Percentiles rank a stretch among this genome's conserved stretches.
phyloP scores from a whole-genome alignment of 2,329 filamentous ascomycete genomes.

The Phaeosphaeriaceae sp. region DNA sequence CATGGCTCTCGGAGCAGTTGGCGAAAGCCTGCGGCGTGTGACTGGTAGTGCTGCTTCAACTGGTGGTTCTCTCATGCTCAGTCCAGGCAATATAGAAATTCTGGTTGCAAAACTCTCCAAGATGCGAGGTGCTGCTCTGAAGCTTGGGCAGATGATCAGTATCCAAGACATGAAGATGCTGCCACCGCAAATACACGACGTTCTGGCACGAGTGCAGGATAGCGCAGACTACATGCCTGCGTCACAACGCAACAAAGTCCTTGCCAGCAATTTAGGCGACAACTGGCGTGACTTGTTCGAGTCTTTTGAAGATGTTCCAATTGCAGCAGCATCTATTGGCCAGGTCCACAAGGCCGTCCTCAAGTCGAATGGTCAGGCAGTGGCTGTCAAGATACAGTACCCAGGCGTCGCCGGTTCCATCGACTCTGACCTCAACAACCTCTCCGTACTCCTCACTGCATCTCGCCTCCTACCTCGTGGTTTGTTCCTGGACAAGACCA shows the following conservation, averaged over 20 bases:
- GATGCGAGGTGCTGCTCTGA: conserved; percentile 96
- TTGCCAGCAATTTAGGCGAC: conserved; percentile 77
- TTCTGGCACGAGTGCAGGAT: conserved; percentile 93
- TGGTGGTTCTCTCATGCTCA: conserved; percentile 83
- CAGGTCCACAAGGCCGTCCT: conserved; percentile 90
- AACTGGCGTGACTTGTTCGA: conserved; percentile 86
- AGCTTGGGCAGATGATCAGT: conserved; percentile 97
- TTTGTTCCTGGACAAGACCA: conserved; percentile 94
- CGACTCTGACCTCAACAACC: conserved; percentile 93
- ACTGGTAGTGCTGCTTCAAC: conserved; percentile 68
- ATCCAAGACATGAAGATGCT: conserved; percentile 98
- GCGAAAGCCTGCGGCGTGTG: conserved; percentile 81
- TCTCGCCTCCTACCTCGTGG: conserved; percentile 90
- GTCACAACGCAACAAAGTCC: conserved; percentile 87
- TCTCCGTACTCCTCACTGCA: conserved; percentile 88
- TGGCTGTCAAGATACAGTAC: conserved; percentile 97
- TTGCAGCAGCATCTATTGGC: conserved; percentile 95
- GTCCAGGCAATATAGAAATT: conserved; percentile 88
- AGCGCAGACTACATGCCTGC: conserved; percentile 97
- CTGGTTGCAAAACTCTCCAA: conserved; percentile 91
- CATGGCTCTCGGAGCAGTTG: conserved; percentile 92
- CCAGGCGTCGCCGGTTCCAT: conserved; percentile 96
- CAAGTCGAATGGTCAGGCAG: conserved; percentile 74
- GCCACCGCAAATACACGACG: conserved; percentile 83
- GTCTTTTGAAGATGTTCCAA: conserved; percentile 87